A percentile compares a stretch with the other conserved stretches of the same genome.
phyloP scores from a whole-genome alignment of 345 rosid species.

The Physaria fendleri region DNA sequence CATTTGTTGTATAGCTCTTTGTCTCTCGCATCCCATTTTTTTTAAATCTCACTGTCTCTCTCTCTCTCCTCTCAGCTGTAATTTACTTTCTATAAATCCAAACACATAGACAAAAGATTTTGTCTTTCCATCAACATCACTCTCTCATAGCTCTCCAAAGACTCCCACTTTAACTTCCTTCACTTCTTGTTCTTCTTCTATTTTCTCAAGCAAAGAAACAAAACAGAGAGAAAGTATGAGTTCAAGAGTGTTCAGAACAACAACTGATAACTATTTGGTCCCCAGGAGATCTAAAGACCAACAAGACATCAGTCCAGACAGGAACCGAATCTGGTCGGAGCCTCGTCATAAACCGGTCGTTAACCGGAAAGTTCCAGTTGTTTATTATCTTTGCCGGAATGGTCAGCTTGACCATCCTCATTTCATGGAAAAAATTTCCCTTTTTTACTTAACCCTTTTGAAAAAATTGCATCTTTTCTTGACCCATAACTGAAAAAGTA shows the following conservation, averaged over 20 bases:
- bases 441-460: background rate
- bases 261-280: constrained; percentile 26
- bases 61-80: constrained; percentile 3
- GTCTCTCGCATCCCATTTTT: constrained; percentile 27
- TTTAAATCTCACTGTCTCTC: background rate
- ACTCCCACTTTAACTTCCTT: background rate
- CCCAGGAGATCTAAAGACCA: constrained; percentile 44
- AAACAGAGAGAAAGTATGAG: constrained; percentile 30
- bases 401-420: constrained; percentile 98
- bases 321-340: constrained; percentile 53
- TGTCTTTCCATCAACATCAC: constrained; percentile 25
- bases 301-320: constrained; percentile 54
- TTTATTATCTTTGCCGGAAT: constrained; percentile 74
- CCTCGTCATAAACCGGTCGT: constrained; percentile 35
- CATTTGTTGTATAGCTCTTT: constrained; percentile 22
- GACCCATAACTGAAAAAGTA: background rate
- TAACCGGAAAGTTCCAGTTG: constrained; percentile 60
- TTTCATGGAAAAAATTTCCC: constrained; percentile 51
- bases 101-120: constrained; percentile 24
- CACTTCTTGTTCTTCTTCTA: constrained; percentile 13
- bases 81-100: constrained; percentile 21
- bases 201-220: constrained; percentile 15
- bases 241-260: constrained; percentile 43
- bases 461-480: background rate
- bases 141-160: background rate